Conservation (phyloP, 2,329 filamentous ascomycete species). For the Zarea fungicola region DNA sequence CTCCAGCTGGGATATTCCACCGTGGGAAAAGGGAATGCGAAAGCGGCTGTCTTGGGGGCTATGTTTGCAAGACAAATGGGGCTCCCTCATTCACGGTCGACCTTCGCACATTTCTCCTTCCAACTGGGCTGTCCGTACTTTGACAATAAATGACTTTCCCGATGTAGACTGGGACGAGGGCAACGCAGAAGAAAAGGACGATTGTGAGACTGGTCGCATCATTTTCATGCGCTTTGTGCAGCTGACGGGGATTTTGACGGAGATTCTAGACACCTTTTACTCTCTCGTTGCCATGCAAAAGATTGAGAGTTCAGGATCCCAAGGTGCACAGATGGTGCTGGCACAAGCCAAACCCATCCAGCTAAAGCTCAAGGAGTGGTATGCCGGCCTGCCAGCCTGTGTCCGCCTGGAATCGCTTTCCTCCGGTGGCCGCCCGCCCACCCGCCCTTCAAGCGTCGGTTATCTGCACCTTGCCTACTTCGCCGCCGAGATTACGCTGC, state of each 20-base stretch:
- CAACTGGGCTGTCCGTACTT: slow-evolving; percentile 71
- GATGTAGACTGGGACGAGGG: slow-evolving; percentile 64
- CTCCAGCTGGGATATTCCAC: slow-evolving; percentile 77
- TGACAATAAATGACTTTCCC: slow-evolving; percentile 65
- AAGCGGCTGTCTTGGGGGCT: slow-evolving; percentile 86
- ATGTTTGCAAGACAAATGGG: slow-evolving; percentile 94
- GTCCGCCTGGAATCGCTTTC: slow-evolving; percentile 61
- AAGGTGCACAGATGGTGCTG: slow-evolving; percentile 68
- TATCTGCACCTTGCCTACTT: slow-evolving; percentile 91
- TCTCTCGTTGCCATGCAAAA: slow-evolving; percentile 70
- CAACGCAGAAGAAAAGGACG: slow-evolving; percentile 55
- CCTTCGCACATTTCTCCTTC: slow-evolving; percentile 67
- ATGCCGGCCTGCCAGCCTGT: slow-evolving; percentile 57
- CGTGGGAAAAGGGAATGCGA: slow-evolving; percentile 79
- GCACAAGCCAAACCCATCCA: slow-evolving; percentile 76
- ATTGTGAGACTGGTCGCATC: slow-evolving; percentile 62
- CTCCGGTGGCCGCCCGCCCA: slow-evolving; percentile 29
- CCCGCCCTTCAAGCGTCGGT: slow-evolving; percentile 56
- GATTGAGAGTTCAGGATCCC: slow-evolving; percentile 59
- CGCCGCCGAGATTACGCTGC: slow-evolving; percentile 87
- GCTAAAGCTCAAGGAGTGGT: slow-evolving; percentile 79
- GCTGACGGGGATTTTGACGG: slow-evolving; percentile 68
- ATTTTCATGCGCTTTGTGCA: slow-evolving; percentile 72
- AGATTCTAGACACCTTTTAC: slow-evolving; percentile 80
- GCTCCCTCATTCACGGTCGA: slow-evolving; percentile 75